phyloP scores from a whole-genome alignment of 371 early-diverging fungal genomes.

The Apophysomyces trapeziformis region DNA sequence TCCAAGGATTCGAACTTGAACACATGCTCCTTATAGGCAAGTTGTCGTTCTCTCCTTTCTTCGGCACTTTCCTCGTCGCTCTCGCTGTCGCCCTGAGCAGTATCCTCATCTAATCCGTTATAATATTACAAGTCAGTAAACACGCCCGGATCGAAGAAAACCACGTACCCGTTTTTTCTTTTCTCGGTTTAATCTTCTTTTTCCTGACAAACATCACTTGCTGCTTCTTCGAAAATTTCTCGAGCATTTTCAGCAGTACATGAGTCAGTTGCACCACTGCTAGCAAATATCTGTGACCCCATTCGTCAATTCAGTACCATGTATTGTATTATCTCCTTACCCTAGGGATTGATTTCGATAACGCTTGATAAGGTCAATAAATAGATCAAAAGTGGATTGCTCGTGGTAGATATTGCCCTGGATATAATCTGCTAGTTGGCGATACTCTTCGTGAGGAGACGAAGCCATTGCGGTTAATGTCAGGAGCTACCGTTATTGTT shows the following conservation, averaged over 20 bases:
- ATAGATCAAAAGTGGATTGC: constrained; percentile 62
- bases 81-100: constrained; percentile 27
- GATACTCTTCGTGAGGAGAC: constrained; percentile 54
- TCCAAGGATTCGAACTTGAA: constrained; percentile 66
- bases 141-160: no score
- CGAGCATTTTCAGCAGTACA: constrained; percentile 64
- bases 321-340: constrained; percentile 27
- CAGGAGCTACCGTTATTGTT: constrained; percentile 40
- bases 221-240: constrained; percentile 61
- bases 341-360: constrained; percentile 52
- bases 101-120: constrained; percentile 16
- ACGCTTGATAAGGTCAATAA: constrained; percentile 49
- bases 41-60: constrained; percentile 25
- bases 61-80: constrained; percentile 38
- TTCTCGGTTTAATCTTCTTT: constrained; percentile 24
- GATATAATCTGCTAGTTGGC: constrained; percentile 65
- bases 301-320: not conserved
- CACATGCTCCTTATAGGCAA: constrained; percentile 51
- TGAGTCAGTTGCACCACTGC: constrained; percentile 60
- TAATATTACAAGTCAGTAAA: not conserved
- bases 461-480: constrained; percentile 57
- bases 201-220: constrained; percentile 55
- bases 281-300: constrained; percentile 54
- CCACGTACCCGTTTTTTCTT: not conserved
- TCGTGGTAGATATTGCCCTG: constrained; percentile 78